Evolutionary conservation across 208 protist genomes (phyloP).

Genomic region (Leishmania mexicana): DNA sequence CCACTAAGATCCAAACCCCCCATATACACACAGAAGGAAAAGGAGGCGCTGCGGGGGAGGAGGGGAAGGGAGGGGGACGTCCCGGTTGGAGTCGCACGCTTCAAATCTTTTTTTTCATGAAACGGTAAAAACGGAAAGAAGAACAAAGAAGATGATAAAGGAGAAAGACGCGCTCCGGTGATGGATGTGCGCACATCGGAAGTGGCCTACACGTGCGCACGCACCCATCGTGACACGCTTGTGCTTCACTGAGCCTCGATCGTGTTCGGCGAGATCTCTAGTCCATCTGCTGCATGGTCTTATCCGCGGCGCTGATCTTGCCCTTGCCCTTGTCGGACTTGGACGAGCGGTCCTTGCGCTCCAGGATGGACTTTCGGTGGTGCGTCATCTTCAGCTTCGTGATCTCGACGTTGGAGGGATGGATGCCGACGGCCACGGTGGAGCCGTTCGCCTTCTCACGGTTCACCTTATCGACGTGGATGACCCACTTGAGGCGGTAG

Average conservation of each 20-base stretch:
- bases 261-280: constrained; percentile 33
- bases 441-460: constrained; percentile 97
- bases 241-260: not conserved
- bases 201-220: not conserved
- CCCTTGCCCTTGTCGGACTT: constrained; percentile 93
- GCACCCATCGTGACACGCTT: not conserved
- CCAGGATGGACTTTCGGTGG: constrained; percentile 97
- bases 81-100: not conserved
- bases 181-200: not conserved
- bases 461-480: constrained; percentile 99
- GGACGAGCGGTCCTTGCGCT: constrained; percentile 90
- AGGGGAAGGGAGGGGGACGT: too few species aligned
- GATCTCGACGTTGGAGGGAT: constrained; percentile 99
- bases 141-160: not conserved
- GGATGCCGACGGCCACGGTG: constrained; percentile 94
- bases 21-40: not conserved
- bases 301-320: constrained; percentile 90
- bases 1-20: not conserved
- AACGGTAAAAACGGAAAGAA: not conserved
- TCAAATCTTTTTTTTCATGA: not conserved
- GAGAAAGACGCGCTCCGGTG: not conserved
- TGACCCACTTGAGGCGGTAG: constrained; percentile 99
- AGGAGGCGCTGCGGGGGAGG: not conserved
- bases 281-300: constrained; percentile 94
- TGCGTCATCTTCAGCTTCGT: constrained; percentile 99